Conservation (phyloP, 441 rosid species). For the Melastoma candidum region DNA sequence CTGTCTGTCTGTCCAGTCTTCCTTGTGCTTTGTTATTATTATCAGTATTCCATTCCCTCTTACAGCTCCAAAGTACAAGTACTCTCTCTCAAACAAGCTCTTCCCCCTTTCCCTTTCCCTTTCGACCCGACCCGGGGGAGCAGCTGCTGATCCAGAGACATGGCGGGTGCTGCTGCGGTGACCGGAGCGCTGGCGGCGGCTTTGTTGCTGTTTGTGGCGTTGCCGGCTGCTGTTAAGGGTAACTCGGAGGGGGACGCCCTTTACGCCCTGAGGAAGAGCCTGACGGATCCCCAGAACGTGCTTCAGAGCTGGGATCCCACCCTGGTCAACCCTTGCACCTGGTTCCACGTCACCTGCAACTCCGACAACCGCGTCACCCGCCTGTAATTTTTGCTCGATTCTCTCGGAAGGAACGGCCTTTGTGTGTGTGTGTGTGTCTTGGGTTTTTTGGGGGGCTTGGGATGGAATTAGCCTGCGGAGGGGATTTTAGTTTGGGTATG, state of each 20-base stretch:
- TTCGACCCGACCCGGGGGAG: no score
- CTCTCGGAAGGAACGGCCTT: no score
- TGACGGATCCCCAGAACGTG: constrained; percentile 73
- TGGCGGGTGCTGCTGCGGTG: constrained; percentile 33
- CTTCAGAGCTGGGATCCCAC: constrained; percentile 98
- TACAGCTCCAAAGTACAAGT: no score
- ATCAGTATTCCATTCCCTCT: no score
- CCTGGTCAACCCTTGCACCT: constrained; percentile 85
- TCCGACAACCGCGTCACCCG: constrained; percentile 78
- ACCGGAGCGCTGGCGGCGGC: constrained; percentile 20
- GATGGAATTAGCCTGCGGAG: no score
- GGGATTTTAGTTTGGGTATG: no score
- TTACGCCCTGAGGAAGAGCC: constrained; percentile 52
- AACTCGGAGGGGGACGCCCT: constrained; percentile 91
- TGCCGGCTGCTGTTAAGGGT: constrained; percentile 27
- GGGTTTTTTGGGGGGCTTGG: no score
- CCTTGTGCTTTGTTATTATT: no score
- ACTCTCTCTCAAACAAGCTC: no score
- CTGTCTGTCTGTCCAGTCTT: no score
- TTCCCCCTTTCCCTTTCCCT: no score
- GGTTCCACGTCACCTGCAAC: constrained; percentile 95
- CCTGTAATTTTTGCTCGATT: constrained; percentile 26
- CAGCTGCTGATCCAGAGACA: constrained; percentile 9
- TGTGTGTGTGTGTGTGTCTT: no score
- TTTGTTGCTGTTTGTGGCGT: constrained; percentile 16